Percentiles rank a stretch among this genome's conserved stretches.
phyloP scores from a whole-genome alignment of 768 basidiomycete genomes.

The Serendipita sp. region DNA sequence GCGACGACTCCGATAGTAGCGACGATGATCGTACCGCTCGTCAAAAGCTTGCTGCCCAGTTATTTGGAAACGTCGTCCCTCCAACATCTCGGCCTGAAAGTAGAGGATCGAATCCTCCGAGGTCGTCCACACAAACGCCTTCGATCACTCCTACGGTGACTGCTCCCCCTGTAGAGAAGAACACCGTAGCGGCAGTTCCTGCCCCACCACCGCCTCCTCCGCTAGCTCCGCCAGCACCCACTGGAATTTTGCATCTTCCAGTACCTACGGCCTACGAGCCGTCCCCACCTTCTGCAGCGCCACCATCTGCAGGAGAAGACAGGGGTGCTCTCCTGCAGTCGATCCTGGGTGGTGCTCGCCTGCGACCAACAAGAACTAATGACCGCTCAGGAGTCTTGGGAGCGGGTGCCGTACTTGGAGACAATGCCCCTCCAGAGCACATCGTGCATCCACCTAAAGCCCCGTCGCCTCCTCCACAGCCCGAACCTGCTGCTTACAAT shows the following conservation, averaged over 20 bases:
- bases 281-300: slow-evolving; percentile 20
- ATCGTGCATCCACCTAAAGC: slow-evolving; percentile 35
- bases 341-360: slow-evolving; percentile 50
- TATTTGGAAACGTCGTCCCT: slow-evolving; percentile 63
- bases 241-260: slow-evolving; percentile 15
- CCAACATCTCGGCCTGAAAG: slow-evolving; percentile 18
- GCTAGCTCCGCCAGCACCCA: slow-evolving; percentile 26
- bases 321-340: slow-evolving; percentile 54
- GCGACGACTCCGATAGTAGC: slow-evolving; percentile 44
- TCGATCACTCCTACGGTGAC: slow-evolving; percentile 15
- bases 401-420: slow-evolving; percentile 67
- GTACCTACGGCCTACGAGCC: slow-evolving; percentile 19
- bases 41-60: slow-evolving; percentile 53
- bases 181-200: not conserved
- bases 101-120: not conserved
- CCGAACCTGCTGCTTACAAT: slow-evolving; percentile 14
- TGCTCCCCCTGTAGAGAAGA: slow-evolving; percentile 16
- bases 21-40: slow-evolving; percentile 66
- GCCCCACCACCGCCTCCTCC: slow-evolving; percentile 19
- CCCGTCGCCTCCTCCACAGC: slow-evolving; percentile 26
- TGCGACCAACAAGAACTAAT: slow-evolving; percentile 64
- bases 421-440: slow-evolving; percentile 51
- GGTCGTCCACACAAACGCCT: not conserved
- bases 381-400: slow-evolving; percentile 61
- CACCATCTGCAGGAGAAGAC: slow-evolving; percentile 28